Evolutionary conservation across 2,329 filamentous ascomycete species (phyloP), one percentile per base, ranked within the genome.

Genomic region (Diaporthe eres): DNA sequence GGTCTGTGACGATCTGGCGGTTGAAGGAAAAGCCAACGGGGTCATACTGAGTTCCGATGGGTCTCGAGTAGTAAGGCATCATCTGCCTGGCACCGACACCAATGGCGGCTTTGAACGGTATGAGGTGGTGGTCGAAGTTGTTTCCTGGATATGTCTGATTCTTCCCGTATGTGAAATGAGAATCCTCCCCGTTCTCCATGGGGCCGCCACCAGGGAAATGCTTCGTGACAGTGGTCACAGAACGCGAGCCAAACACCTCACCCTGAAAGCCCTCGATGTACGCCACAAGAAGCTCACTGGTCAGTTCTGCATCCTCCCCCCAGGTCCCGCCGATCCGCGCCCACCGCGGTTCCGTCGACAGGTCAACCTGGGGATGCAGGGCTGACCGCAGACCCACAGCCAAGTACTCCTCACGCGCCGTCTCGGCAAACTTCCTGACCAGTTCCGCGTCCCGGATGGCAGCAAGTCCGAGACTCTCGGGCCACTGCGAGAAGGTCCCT

Each of bases 201-300:
- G 88, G 84, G 0, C 88, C 88, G 7, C 84, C 87, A 6, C 88
- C 88, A 0, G 88, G 88, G 77, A 90, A 90, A 77, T 90, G 88
- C 80, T 90, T 90, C 0, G 88, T 88, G 1, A 89, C 85, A 0
- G 88, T 87, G 1, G 84, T 85, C 4, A 89, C 85, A 3, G 86
- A 87, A 53, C 84, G 76, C 0, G 80, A 77, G 0, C 87, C 87
- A 28, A 68, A 55, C 47, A 55, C 47, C 17, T 88, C 80, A 3
- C 71, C 57, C 31, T 88, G 87, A 70, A 89, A 86, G 28, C 87
- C 88, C 65, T 85, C 83, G 78, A 89, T 85, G 71, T 88, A 89
- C 0, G 85, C 85, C 3, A 84, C 82, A 6, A 87, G 76, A 39
- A 84, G 81, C 53, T 81, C 79, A 25, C 80, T 80, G 0, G 83